phyloP scores from a whole-genome alignment of 176 grass and related monocot genomes.

The Areca catechu region DNA sequence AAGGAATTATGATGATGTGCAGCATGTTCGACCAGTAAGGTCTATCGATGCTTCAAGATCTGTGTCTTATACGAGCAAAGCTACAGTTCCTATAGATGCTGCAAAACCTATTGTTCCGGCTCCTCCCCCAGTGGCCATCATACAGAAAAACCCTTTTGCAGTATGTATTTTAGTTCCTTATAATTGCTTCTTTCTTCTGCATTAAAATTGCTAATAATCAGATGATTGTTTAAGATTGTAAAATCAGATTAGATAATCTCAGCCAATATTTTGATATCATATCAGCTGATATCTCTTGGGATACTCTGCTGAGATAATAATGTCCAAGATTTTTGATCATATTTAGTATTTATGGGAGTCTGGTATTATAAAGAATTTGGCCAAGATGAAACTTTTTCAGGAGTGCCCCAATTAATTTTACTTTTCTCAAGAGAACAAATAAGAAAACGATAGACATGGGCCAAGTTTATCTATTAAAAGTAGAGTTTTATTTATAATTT shows the following conservation, averaged over 20 bases:
- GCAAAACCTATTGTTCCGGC: slow-evolving; percentile 29
- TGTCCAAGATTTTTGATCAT: no score
- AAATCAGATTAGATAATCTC: neutral
- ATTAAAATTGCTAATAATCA: neutral
- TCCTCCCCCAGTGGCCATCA: slow-evolving; percentile 11
- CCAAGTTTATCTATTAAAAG: no score
- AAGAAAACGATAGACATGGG: no score
- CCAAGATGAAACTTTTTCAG: no score
- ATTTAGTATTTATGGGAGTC: no score
- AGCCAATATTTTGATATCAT: no score
- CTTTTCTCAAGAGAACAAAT: no score
- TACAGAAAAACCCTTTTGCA: slow-evolving; percentile 19
- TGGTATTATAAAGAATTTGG: no score
- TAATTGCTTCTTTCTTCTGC: slow-evolving; percentile 2
- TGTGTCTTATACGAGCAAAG: slow-evolving; percentile 24
- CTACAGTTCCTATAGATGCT: slow-evolving; percentile 27
- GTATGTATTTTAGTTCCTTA: slow-evolving; percentile 13
- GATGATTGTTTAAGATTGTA: neutral
- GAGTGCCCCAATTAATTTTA: no score
- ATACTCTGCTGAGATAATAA: no score
- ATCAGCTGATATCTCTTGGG: no score
- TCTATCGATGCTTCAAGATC: slow-evolving; percentile 28
- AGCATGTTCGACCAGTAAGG: slow-evolving; percentile 19
- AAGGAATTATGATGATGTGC: slow-evolving; percentile 36
- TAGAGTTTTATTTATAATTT: no score